Percentiles rank a stretch among this genome's conserved stretches.
These are phyloP conservation scores for Neurospora hispaniola DNA, from an alignment of 495 filamentous ascomycete species.

Conservation along the genomic window DNA sequence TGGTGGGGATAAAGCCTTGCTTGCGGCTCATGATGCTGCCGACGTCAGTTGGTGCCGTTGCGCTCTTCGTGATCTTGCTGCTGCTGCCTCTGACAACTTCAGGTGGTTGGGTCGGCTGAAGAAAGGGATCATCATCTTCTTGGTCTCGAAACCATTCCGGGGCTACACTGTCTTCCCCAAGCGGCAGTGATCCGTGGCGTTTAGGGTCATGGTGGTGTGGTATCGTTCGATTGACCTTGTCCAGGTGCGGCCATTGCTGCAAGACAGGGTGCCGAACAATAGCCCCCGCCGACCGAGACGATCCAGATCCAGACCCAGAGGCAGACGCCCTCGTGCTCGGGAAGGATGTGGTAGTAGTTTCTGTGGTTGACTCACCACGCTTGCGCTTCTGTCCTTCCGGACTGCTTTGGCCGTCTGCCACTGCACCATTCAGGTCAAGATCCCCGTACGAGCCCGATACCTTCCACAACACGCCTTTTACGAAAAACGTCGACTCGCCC, in stretches of 20 bases:
- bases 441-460: conserved; percentile 1
- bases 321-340: neutral
- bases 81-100: neutral
- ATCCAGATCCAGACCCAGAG: conserved; percentile 1
- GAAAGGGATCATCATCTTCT: neutral
- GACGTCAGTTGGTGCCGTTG: neutral
- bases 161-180: neutral
- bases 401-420: neutral
- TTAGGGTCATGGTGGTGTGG: neutral
- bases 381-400: neutral
- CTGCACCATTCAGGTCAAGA: neutral
- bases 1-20: neutral
- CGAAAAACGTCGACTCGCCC: conserved; percentile 2
- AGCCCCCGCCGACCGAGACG: neutral
- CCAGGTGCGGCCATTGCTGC: neutral
- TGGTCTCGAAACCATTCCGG: neutral
- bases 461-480: conserved; percentile 1
- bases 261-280: neutral
- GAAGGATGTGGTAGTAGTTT: conserved; percentile 1
- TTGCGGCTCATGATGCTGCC: neutral
- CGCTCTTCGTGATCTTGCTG: neutral
- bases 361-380: conserved; percentile 2
- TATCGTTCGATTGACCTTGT: neutral
- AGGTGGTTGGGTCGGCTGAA: neutral
- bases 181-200: neutral